Conservation (phyloP, 192 early-diverging fungal genomes). For the Coemansia sp. region DNA sequence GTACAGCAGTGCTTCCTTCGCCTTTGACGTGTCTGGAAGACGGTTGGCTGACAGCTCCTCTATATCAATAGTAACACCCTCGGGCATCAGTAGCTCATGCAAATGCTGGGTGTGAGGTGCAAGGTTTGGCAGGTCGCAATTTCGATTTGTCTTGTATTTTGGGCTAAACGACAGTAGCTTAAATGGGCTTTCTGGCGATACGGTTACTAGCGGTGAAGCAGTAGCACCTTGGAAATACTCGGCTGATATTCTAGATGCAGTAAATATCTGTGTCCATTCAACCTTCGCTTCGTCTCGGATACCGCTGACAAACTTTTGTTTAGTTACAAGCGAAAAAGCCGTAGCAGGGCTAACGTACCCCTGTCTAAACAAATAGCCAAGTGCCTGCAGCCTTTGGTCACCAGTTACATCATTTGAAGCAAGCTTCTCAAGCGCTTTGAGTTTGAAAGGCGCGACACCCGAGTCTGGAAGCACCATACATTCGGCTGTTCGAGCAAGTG, state of each 20-base stretch:
- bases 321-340: neutral
- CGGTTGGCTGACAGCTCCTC: neutral
- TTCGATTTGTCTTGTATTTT: neutral
- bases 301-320: neutral
- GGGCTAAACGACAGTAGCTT: neutral
- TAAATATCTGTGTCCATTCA: neutral
- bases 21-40: conserved; percentile 14
- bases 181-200: neutral
- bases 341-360: neutral
- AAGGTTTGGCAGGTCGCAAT: neutral
- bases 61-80: neutral
- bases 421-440: neutral
- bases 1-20: conserved; percentile 36
- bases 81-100: neutral
- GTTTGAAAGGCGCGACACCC: neutral
- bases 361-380: neutral
- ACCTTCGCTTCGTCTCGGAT: conserved; percentile 1
- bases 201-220: neutral
- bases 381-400: neutral
- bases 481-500: neutral
- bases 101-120: neutral
- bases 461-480: neutral
- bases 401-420: neutral
- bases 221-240: neutral
- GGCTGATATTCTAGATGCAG: conserved; percentile 6